Evolutionary conservation across 1,139 yeast genomes (phyloP).

Genomic region (Oligophagozyma castellii): DNA sequence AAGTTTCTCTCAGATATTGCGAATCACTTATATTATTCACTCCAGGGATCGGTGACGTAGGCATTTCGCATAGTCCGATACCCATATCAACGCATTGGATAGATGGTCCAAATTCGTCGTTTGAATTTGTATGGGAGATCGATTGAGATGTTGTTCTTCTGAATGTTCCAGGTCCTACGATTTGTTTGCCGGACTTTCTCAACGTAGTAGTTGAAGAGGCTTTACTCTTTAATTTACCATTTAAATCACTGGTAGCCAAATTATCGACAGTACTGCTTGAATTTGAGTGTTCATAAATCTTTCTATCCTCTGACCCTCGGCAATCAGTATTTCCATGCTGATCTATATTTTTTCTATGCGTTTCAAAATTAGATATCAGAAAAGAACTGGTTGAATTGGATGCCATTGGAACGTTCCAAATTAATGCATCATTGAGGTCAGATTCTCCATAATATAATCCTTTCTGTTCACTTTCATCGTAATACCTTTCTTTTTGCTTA

Average conservation of each 20-base stretch:
- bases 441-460: conserved; percentile 13
- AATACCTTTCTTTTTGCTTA: conserved; percentile 29
- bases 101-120: conserved; percentile 14
- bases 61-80: too few relatives aligned
- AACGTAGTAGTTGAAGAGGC: conserved; percentile 1
- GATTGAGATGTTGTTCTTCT: conserved; percentile 3
- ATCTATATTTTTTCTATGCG: neutral
- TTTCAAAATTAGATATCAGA: conserved; percentile 14
- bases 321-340: conserved; percentile 2
- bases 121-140: conserved; percentile 7
- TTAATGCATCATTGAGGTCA: conserved; percentile 25
- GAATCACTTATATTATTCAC: conserved; percentile 23
- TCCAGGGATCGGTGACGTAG: conserved; percentile 30
- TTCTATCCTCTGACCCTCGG: conserved; percentile 5
- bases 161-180: conserved; percentile 1
- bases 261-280: conserved; percentile 3
- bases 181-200: conserved; percentile 1
- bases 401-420: conserved; percentile 36
- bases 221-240: neutral
- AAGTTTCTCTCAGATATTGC: conserved; percentile 27
- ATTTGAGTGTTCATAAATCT: conserved; percentile 10
- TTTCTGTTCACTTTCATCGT: conserved; percentile 29
- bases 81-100: too few relatives aligned
- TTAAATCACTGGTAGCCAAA: neutral
- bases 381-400: conserved; percentile 26